phyloP scores from a whole-genome alignment of 2,329 filamentous ascomycete genomes.

The Metarhizium humberi region DNA sequence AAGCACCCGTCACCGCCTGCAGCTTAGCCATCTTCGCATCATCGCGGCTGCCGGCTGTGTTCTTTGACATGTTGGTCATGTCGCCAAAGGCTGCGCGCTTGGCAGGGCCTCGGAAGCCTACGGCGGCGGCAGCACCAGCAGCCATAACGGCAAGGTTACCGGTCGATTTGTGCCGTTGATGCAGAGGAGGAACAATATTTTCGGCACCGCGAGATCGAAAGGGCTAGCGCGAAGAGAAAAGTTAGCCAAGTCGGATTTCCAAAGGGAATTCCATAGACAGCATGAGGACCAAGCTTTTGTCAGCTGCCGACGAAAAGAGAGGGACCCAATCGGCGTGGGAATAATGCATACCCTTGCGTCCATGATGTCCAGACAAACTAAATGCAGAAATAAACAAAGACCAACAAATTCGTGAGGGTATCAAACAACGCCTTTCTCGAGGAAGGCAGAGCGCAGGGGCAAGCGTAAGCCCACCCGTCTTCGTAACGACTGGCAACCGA shows the following conservation, averaged over 20 bases:
- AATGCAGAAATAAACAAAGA: not conserved
- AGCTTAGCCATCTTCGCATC: slow-evolving; percentile 27
- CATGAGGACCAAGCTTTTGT: not conserved
- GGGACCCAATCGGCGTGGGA: not conserved
- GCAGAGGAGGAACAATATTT: slow-evolving; percentile 47
- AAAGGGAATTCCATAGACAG: not conserved
- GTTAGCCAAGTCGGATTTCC: not conserved
- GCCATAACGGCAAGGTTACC: slow-evolving; percentile 38
- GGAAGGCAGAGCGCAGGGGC: not conserved
- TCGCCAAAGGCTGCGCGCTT: slow-evolving; percentile 78
- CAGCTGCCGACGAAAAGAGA: not conserved
- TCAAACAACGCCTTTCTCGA: not conserved
- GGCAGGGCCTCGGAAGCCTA: slow-evolving; percentile 34
- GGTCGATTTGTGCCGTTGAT: slow-evolving; percentile 77
- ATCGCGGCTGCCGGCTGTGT: slow-evolving; percentile 19
- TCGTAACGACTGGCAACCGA: not conserved
- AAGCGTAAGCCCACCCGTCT: slow-evolving; percentile 1
- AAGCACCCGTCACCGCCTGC: slow-evolving; percentile 14
- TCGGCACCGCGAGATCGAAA: slow-evolving; percentile 38
- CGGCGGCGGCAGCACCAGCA: slow-evolving; percentile 12
- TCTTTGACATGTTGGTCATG: slow-evolving; percentile 59
- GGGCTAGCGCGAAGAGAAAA: slow-evolving; percentile 18
- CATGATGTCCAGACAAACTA: slow-evolving; percentile 1
- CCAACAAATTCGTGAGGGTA: not conserved
- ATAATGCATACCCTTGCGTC: slow-evolving; percentile 5